These are phyloP conservation scores for Amanita thiersii DNA, from an alignment of 768 basidiomycete species.

Conservation along the genomic window DNA sequence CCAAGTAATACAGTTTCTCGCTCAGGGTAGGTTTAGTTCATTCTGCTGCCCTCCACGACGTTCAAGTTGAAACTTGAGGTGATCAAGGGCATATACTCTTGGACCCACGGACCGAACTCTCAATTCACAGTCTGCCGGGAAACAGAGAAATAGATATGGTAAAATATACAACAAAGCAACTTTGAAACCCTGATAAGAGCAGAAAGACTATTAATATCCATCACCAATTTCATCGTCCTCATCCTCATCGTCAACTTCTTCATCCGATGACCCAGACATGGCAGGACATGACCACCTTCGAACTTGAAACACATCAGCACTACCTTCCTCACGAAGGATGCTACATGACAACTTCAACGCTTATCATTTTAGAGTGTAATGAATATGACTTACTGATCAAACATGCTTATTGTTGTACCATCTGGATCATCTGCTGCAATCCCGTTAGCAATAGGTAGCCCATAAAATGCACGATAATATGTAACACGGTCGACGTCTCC, in stretches of 20 bases:
- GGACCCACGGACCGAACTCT: too few relatives aligned
- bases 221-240: conserved; percentile 9
- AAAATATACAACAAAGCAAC: too few relatives aligned
- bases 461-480: conserved; percentile 28
- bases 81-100: too few relatives aligned
- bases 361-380: background rate
- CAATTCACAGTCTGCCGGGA: too few relatives aligned
- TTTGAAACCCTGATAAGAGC: too few relatives aligned
- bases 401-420: conserved; percentile 48
- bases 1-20: too few relatives aligned
- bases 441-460: conserved; percentile 19
- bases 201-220: too few relatives aligned
- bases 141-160: too few relatives aligned
- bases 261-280: conserved; percentile 22
- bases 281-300: conserved; percentile 29
- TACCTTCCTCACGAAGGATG: conserved; percentile 51
- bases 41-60: too few relatives aligned
- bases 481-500: conserved; percentile 23
- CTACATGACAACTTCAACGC: conserved; percentile 22
- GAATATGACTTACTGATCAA: conserved; percentile 56
- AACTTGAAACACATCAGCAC: conserved; percentile 43
- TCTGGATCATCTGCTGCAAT: conserved; percentile 26
- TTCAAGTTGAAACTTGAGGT: too few relatives aligned
- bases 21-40: too few relatives aligned
- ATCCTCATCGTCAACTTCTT: conserved; percentile 17